phyloP scores from a whole-genome alignment of 352 stramenopile species.

The Globisporangium irregulare region DNA sequence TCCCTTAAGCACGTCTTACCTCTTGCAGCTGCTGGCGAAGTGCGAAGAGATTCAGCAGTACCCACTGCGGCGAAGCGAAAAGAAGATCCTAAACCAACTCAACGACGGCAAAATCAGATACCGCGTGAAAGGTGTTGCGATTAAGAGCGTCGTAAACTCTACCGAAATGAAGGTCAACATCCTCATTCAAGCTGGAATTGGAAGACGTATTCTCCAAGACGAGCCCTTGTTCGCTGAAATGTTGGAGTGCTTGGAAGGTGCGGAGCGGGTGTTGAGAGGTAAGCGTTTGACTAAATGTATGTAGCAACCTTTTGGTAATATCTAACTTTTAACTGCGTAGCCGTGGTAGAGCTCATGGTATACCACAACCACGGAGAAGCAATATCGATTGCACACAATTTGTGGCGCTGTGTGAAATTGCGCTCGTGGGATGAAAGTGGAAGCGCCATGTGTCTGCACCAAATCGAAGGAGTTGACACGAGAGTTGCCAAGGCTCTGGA shows the following conservation, averaged over 20 bases:
- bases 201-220: slow-evolving; percentile 9
- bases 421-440: slow-evolving; percentile 27
- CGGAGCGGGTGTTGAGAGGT: slow-evolving; percentile 31
- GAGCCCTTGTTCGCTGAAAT: slow-evolving; percentile 23
- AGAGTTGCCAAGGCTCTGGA: slow-evolving; percentile 20
- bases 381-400: slow-evolving; percentile 16
- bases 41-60: slow-evolving; percentile 27
- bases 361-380: slow-evolving; percentile 15
- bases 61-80: slow-evolving; percentile 30
- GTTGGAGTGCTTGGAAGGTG: slow-evolving; percentile 14
- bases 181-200: slow-evolving; percentile 35
- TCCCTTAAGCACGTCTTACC: slow-evolving; percentile 11
- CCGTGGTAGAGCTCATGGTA: slow-evolving; percentile 20
- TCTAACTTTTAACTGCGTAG: slow-evolving; percentile 10
- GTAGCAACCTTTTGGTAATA: background rate
- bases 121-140: slow-evolving; percentile 3
- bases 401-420: slow-evolving; percentile 26
- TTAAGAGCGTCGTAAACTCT: slow-evolving; percentile 16
- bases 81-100: slow-evolving; percentile 25
- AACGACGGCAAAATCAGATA: slow-evolving; percentile 20
- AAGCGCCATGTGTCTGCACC: slow-evolving; percentile 16
- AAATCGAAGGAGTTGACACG: slow-evolving; percentile 21
- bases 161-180: slow-evolving; percentile 32
- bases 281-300: background rate
- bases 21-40: slow-evolving; percentile 24